Evolutionary conservation across 495 filamentous ascomycete genomes (phyloP), one percentile per base, ranked within the genome.

Genomic region (Sphaerosporella brunnea): DNA sequence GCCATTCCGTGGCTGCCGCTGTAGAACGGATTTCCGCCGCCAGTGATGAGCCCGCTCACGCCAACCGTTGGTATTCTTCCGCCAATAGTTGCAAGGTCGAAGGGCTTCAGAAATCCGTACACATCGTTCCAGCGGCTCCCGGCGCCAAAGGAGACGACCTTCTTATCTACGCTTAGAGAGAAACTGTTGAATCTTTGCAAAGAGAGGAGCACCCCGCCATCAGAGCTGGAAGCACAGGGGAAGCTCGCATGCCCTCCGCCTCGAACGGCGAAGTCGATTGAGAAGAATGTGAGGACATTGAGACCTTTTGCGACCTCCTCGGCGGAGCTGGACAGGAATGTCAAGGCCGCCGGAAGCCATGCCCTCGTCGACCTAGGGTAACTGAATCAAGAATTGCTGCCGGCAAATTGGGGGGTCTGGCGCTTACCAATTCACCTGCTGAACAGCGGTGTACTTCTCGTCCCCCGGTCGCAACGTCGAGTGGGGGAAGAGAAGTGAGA

Each of bases 211-310:
- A 16, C 37, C 1, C 45, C 45, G 4, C 26, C 45, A 26, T 26
- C 35, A 23, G 19, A 24, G 1, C 23, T 15, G 10, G 20, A 8
- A 20, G 26, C 15, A 19, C 45, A 15, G 34, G 66, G 63, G 28
- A 16, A 34, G 1, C 11, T 25, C 5, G 60, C 64, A 52, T 76
- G 73, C 0, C 74, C 73, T 11, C 73, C 73, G 38, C 63, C 60
- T 21, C 68, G 66, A 32, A 77, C 65, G 8, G 66, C 65, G 51
- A 77, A 76, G 4, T 62, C 47, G 23, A 68, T 36, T 3, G 13
- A 21, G 15, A 45, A 25, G 28, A 28, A 30, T 13, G 9, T n/a
- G 7, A 46, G 3, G 4, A 51, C 28, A 9, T 19, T 19, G 18
- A 51, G 28, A 16, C 13, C 49, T 19, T 36, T 28, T 3, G 49